Evolutionary conservation across 148 eudicot species (phyloP).

Genomic region (Polygonum aviculare): DNA sequence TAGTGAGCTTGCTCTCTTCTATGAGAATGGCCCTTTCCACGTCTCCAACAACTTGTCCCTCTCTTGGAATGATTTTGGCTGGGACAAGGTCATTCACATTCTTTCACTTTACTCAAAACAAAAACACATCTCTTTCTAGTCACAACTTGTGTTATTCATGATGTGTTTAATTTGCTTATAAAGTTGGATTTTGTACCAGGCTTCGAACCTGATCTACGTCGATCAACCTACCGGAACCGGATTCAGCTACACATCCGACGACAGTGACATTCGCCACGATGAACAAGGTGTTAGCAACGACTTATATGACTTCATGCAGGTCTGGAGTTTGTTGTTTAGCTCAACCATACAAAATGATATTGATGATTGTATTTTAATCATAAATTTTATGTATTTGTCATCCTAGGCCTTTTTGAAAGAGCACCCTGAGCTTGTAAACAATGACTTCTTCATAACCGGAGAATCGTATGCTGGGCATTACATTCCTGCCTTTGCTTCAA

Average conservation of each 20-base stretch:
- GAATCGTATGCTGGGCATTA: constrained; percentile 98
- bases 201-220: constrained; percentile 65
- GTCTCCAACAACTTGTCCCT: constrained; percentile 67
- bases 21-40: constrained; percentile 85
- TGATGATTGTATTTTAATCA: constrained; percentile 15
- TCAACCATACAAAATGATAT: not conserved
- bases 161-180: no score
- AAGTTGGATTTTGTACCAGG: constrained; percentile 23
- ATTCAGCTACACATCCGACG: constrained; percentile 57
- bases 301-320: constrained; percentile 83
- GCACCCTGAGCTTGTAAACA: constrained; percentile 57
- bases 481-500: constrained; percentile 89
- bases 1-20: constrained; percentile 90
- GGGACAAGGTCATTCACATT: constrained; percentile 56
- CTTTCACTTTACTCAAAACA: not conserved
- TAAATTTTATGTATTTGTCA: not conserved
- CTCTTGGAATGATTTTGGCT: constrained; percentile 77
- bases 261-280: constrained; percentile 44
- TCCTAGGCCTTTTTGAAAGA: constrained; percentile 50
- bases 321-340: not conserved
- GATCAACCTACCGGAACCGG: constrained; percentile 93
- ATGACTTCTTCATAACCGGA: constrained; percentile 90
- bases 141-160: no score
- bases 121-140: no score
- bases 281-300: constrained; percentile 59